Conservation (phyloP, 768 basidiomycete species). For the Ramaria sp. region DNA sequence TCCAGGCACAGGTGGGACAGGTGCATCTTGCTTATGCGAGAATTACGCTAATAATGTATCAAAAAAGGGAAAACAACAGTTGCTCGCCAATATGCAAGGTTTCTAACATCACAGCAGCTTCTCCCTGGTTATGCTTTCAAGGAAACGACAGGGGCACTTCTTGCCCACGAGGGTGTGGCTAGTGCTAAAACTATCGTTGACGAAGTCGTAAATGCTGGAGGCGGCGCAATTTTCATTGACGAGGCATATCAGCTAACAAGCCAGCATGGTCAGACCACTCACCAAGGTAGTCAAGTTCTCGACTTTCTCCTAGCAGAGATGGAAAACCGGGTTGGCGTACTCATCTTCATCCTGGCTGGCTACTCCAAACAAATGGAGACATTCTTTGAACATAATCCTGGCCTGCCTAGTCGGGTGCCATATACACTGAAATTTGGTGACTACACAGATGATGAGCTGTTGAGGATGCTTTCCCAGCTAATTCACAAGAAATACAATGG, state of each 20-base stretch:
- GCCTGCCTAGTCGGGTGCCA: constrained; percentile 58
- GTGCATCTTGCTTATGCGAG: not conserved
- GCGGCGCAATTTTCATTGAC: constrained; percentile 59
- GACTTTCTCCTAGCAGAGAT: constrained; percentile 67
- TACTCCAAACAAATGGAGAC: constrained; percentile 66
- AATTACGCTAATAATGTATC: no score
- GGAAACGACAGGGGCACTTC: constrained; percentile 52
- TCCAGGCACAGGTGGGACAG: constrained; percentile 54
- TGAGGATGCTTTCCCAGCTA: constrained; percentile 40
- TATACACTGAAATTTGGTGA: constrained; percentile 48
- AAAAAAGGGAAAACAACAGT: constrained; percentile 72
- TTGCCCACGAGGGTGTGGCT: constrained; percentile 46
- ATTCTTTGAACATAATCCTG: constrained; percentile 71
- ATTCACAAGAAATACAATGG: constrained; percentile 38
- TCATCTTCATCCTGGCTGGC: constrained; percentile 64
- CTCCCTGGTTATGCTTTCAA: constrained; percentile 43
- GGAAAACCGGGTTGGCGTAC: constrained; percentile 54
- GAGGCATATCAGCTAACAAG: constrained; percentile 60
- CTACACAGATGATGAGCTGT: constrained; percentile 47
- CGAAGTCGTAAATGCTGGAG: constrained; percentile 37
- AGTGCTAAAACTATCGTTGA: constrained; percentile 42
- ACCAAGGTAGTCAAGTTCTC: constrained; percentile 45
- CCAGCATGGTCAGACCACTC: constrained; percentile 29
- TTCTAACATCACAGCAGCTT: constrained; percentile 43
- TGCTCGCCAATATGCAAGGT: constrained; percentile 52